These are phyloP conservation scores for Aureobasidium uvarum DNA, from an alignment of 2,329 filamentous ascomycete species.

Conservation along the genomic window DNA sequence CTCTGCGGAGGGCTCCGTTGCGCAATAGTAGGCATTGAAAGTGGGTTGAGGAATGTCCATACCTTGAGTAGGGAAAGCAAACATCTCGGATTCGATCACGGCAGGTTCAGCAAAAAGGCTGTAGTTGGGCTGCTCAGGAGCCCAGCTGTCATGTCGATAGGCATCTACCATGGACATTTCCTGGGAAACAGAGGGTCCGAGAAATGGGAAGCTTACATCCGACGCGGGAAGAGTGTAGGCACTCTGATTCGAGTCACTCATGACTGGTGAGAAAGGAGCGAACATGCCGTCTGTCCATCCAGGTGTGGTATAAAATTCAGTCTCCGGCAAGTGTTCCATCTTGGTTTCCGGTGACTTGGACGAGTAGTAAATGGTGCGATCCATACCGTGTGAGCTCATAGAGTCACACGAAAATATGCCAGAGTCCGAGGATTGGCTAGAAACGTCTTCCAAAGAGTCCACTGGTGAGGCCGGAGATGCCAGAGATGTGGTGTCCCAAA, in stretches of 20 bases:
- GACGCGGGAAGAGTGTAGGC: conserved; percentile 17
- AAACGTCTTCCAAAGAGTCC: conserved; percentile 19
- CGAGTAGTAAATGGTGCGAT: conserved; percentile 41
- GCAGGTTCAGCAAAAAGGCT: conserved; percentile 17
- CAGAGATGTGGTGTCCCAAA: conserved; percentile 24
- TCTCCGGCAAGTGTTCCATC: conserved; percentile 37
- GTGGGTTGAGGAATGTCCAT: not conserved
- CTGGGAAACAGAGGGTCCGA: conserved; percentile 4
- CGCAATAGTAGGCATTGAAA: conserved; percentile 12
- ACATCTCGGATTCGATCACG: not conserved
- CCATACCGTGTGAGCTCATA: conserved; percentile 43
- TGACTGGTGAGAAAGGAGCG: conserved; percentile 22
- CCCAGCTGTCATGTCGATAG: conserved; percentile 1
- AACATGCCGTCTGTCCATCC: conserved; percentile 22
- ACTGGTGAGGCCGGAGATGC: conserved; percentile 28
- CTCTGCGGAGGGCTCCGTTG: not conserved
- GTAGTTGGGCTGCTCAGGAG: not conserved
- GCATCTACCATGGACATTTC: conserved; percentile 9
- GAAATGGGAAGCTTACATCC: conserved; percentile 20
- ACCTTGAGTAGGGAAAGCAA: conserved; percentile 17
- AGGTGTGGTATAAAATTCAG: conserved; percentile 34
- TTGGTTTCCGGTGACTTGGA: conserved; percentile 36
- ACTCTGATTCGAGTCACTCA: conserved; percentile 22
- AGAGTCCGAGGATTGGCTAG: conserved; percentile 25
- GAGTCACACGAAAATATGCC: conserved; percentile 24